Evolutionary conservation across 2,329 filamentous ascomycete genomes (phyloP).

Genomic region (Thermomyces lanuginosus): DNA sequence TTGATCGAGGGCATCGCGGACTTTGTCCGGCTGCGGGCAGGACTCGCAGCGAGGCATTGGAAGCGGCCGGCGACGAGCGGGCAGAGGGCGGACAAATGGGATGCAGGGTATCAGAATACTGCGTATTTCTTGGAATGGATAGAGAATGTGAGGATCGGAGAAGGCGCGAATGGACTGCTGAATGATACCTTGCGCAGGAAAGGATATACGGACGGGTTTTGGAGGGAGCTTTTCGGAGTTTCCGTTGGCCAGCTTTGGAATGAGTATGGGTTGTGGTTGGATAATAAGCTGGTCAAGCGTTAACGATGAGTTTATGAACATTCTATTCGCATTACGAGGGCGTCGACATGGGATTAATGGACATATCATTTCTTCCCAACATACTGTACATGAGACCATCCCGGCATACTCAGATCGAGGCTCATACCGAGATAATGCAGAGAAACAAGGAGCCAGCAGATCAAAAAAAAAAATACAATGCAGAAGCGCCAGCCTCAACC

Average conservation of each 20-base stretch:
- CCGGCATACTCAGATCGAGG: no score
- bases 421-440: no score
- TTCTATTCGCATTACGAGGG: no score
- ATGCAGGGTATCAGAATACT: constrained; percentile 76
- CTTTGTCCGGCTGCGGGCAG: constrained; percentile 66
- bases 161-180: constrained; percentile 45
- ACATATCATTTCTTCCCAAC: no score
- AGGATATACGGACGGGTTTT: constrained; percentile 22
- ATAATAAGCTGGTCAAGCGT: constrained; percentile 14
- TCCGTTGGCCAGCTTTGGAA: constrained; percentile 55
- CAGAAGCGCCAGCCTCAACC: no score
- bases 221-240: constrained; percentile 42
- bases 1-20: constrained; percentile 85
- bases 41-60: constrained; percentile 71
- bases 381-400: no score
- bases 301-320: constrained; percentile 11
- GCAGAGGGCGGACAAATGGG: constrained; percentile 51
- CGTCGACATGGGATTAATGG: no score
- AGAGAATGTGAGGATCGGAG: constrained; percentile 53
- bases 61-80: constrained; percentile 33
- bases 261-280: constrained; percentile 46
- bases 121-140: constrained; percentile 83
- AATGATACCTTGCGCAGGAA: constrained; percentile 22
- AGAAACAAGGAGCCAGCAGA: no score
- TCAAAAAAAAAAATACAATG: no score